phyloP scores from a whole-genome alignment of 768 basidiomycete species.

The Mycena floridula region DNA sequence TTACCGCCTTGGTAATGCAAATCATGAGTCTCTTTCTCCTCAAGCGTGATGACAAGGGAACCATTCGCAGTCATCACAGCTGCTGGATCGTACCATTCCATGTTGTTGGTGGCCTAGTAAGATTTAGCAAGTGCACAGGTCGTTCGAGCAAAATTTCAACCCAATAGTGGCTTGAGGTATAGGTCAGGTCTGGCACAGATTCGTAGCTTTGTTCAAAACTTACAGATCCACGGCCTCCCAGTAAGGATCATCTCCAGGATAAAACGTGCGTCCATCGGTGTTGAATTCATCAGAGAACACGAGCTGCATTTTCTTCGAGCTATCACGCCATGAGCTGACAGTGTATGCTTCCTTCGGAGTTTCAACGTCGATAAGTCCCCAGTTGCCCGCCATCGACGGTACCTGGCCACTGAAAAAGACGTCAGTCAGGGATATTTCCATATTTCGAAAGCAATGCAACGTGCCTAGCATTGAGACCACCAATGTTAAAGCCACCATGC shows the following conservation, averaged over 20 bases:
- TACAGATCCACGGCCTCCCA: too few relatives aligned
- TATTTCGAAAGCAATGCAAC: too few relatives aligned
- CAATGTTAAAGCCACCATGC: constrained; percentile 36
- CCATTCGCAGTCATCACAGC: constrained; percentile 68
- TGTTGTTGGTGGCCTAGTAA: constrained; percentile 53
- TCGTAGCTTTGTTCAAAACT: too few relatives aligned
- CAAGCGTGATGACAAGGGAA: constrained; percentile 65
- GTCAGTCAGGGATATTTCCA: too few relatives aligned
- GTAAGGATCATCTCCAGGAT: too few relatives aligned
- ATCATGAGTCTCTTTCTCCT: constrained; percentile 52
- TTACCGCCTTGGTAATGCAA: constrained; percentile 65
- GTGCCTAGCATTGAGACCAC: constrained; percentile 50
- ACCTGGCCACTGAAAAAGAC: too few relatives aligned
- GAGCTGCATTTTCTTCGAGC: constrained; percentile 33
- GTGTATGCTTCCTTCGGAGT: constrained; percentile 58
- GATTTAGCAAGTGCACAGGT: background rate
- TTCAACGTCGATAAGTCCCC: constrained; percentile 67
- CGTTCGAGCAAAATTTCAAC: constrained; percentile 18
- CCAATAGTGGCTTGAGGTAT: too few relatives aligned
- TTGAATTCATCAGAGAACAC: constrained; percentile 86
- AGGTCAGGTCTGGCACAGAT: too few relatives aligned
- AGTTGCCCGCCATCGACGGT: constrained; percentile 50
- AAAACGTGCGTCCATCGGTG: constrained; percentile 66
- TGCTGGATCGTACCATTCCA: constrained; percentile 87
- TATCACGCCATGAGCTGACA: constrained; percentile 4